Evolutionary conservation across 805 yeast species (phyloP).

Genomic region (Wickerhamiella allomyrinae): DNA sequence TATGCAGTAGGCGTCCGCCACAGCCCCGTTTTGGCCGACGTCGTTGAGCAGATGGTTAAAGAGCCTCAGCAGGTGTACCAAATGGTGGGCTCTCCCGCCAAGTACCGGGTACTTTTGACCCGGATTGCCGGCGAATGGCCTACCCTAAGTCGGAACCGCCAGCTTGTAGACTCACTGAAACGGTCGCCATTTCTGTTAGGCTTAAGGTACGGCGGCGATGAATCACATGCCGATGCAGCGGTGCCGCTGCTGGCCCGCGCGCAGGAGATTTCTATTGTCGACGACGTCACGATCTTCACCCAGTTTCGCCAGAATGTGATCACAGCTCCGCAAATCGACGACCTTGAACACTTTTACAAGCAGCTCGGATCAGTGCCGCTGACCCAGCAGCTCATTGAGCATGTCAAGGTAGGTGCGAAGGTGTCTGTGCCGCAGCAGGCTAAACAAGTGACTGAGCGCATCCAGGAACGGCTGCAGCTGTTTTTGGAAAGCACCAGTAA

Average conservation of each 20-base stretch:
- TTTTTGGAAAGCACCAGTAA: conserved; percentile 21
- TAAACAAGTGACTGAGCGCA: conserved; percentile 12
- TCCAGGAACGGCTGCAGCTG: conserved; percentile 23
- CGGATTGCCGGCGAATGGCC: conserved; percentile 10
- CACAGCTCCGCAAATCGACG: conserved; percentile 24
- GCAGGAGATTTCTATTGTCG: conserved; percentile 23
- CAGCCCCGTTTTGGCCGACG: conserved; percentile 22
- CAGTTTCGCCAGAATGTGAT: conserved; percentile 21
- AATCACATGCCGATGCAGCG: conserved; percentile 3
- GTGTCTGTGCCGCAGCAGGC: conserved; percentile 5
- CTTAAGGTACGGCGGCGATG: conserved; percentile 3
- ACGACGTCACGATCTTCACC: conserved; percentile 26
- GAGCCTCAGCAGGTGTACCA: conserved; percentile 18
- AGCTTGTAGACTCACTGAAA: conserved; percentile 18
- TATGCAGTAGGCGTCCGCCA: conserved; percentile 23
- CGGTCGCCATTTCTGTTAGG: conserved; percentile 21
- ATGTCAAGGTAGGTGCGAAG: conserved; percentile 17
- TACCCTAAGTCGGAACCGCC: conserved; percentile 3
- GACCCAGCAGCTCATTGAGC: conserved; percentile 19
- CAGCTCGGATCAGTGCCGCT: conserved; percentile 22
- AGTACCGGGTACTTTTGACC: conserved; percentile 16
- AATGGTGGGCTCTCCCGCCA: conserved; percentile 14
- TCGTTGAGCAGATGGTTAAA: conserved; percentile 18
- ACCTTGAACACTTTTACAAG: conserved; percentile 21
- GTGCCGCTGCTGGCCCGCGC: conserved; percentile 18